A percentile compares a stretch with the other conserved stretches of the same genome.
Evolutionary conservation across 106 monocot genomes (phyloP).

Genomic region (Iris macrosiphon): DNA sequence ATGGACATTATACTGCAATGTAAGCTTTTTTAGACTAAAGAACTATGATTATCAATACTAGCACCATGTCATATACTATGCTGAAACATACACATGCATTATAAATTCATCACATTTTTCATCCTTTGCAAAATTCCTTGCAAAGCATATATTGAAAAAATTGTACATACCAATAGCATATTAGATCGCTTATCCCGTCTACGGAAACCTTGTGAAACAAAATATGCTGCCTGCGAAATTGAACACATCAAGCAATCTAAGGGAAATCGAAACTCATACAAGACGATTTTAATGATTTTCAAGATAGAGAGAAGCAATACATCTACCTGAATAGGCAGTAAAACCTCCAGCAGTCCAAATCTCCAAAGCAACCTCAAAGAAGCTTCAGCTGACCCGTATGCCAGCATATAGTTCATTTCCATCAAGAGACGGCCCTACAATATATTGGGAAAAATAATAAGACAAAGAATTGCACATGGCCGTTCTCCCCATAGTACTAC

Average conservation of each 20-base stretch:
- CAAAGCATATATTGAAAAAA: not conserved
- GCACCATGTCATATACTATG: no score
- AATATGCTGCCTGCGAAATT: conserved; percentile 81
- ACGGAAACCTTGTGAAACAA: conserved; percentile 79
- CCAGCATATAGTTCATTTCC: conserved; percentile 99
- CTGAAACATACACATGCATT: no score
- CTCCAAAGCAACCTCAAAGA: conserved; percentile 94
- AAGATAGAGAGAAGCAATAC: not conserved
- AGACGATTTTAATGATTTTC: conserved; percentile 2
- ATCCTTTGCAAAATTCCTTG: no score
- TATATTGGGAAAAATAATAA: conserved; percentile 1
- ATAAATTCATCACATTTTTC: no score
- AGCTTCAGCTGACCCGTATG: conserved; percentile 88
- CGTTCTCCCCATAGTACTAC: not conserved
- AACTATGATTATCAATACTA: no score
- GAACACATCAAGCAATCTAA: conserved; percentile 23
- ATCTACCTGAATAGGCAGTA: conserved; percentile 85
- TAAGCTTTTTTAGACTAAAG: no score
- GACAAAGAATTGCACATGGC: not conserved
- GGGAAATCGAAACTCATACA: conserved; percentile 3
- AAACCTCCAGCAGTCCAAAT: conserved; percentile 86
- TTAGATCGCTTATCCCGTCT: conserved; percentile 77
- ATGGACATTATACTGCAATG: no score
- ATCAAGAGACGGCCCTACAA: conserved; percentile 74
- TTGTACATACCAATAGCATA: conserved; percentile 74